Evolutionary conservation across 305 asterid genomes (phyloP).

Genomic region (Ajuga reptans): DNA sequence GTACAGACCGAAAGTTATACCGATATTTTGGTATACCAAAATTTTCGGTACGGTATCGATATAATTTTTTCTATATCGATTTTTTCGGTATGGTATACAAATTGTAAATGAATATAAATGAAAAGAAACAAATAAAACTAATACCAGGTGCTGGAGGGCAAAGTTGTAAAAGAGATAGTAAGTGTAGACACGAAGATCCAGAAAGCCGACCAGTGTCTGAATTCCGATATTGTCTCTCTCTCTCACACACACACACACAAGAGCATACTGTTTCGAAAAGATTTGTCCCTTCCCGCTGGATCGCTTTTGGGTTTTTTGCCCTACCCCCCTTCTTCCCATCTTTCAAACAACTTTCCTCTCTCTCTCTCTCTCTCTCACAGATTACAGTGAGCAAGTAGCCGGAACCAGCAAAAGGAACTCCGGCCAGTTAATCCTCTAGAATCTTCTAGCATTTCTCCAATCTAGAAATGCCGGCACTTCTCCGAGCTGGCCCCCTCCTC

Average conservation of each 20-base stretch:
- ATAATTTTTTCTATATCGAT: too few relatives aligned
- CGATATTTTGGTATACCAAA: too few relatives aligned
- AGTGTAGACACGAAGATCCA: conserved; percentile 25
- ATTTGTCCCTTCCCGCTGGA: conserved; percentile 17
- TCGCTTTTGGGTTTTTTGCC: background rate
- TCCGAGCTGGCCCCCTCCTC: background rate
- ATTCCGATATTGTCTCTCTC: background rate
- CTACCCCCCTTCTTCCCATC: background rate
- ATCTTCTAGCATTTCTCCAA: background rate
- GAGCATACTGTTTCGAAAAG: conserved; percentile 20
- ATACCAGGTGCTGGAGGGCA: conserved; percentile 1
- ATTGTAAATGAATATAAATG: too few relatives aligned
- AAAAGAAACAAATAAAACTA: background rate
- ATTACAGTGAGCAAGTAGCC: background rate
- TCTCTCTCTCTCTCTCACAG: background rate
- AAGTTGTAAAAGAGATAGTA: conserved; percentile 17
- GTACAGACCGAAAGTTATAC: too few relatives aligned
- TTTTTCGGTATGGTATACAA: too few relatives aligned
- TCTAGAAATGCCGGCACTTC: conserved; percentile 18
- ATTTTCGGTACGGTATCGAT: too few relatives aligned
- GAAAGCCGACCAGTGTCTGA: conserved; percentile 29
- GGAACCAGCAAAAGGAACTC: background rate
- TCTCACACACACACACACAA: background rate
- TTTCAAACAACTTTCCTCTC: conserved; percentile 10
- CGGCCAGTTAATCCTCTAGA: background rate